phyloP scores from a whole-genome alignment of 139 green algal genomes.

The Ettlia oleoabundans region DNA sequence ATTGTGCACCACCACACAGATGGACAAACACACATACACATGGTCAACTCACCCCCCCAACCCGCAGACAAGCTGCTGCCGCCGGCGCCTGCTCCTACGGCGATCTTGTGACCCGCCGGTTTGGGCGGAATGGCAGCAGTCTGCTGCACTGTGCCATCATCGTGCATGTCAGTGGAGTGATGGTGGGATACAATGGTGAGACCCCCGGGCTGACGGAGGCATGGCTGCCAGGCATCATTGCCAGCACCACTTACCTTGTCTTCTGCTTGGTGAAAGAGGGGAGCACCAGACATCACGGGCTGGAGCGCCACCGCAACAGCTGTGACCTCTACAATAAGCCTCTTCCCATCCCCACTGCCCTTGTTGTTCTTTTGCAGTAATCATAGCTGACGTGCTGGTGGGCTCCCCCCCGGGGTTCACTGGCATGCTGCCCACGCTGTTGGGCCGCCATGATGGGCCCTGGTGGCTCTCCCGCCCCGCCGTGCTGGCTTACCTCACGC shows the following conservation, averaged over 20 bases:
- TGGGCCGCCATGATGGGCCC: slow-evolving; percentile 30
- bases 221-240: too few species aligned
- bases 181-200: not conserved
- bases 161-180: slow-evolving; percentile 32
- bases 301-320: too few species aligned
- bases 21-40: too few species aligned
- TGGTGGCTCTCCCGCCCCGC: slow-evolving; percentile 30
- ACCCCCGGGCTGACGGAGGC: not conserved
- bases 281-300: too few species aligned
- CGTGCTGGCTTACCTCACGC: not conserved
- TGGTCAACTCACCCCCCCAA: not conserved
- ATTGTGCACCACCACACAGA: too few species aligned
- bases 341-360: not conserved
- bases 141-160: slow-evolving; percentile 39
- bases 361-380: slow-evolving; percentile 7
- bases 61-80: not conserved
- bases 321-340: not conserved
- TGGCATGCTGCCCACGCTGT: slow-evolving; percentile 29
- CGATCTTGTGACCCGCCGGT: slow-evolving; percentile 24
- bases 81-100: slow-evolving; percentile 17
- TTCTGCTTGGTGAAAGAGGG: too few species aligned
- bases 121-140: slow-evolving; percentile 27
- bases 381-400: slow-evolving; percentile 41
- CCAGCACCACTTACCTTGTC: too few species aligned
- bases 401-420: not conserved